These are phyloP conservation scores for Hymenoscyphus infarciens DNA, from an alignment of 2,329 filamentous ascomycete species.

Conservation along the genomic window DNA sequence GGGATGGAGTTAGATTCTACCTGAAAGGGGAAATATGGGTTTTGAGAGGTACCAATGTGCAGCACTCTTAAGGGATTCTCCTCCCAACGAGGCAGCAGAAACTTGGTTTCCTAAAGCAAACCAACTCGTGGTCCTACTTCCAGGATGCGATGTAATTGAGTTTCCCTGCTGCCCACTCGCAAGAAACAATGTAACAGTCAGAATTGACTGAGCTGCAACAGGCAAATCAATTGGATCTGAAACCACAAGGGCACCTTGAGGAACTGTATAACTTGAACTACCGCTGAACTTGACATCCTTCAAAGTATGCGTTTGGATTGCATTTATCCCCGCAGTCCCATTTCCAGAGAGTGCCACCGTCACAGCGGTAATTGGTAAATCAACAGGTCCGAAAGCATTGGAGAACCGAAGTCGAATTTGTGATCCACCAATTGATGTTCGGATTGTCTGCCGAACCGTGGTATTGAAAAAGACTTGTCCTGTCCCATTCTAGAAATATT, in stretches of 20 bases:
- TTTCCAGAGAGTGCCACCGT: constrained; percentile 54
- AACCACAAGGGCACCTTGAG: constrained; percentile 54
- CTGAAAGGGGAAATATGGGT: neutral
- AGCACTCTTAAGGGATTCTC: constrained; percentile 33
- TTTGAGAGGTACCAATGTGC: constrained; percentile 38
- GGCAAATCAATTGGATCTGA: constrained; percentile 58
- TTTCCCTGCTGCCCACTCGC: constrained; percentile 52
- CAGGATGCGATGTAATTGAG: constrained; percentile 61
- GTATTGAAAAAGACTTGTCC: constrained; percentile 55
- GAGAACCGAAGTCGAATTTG: constrained; percentile 60
- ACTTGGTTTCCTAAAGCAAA: constrained; percentile 57
- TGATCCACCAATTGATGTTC: constrained; percentile 53
- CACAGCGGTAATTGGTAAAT: constrained; percentile 56
- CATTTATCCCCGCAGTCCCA: constrained; percentile 50
- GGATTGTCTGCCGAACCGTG: constrained; percentile 63
- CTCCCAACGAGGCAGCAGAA: constrained; percentile 44
- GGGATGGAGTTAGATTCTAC: constrained; percentile 12
- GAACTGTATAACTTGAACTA: constrained; percentile 47
- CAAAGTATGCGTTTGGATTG: constrained; percentile 50
- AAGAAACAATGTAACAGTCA: constrained; percentile 58
- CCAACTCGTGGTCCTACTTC: constrained; percentile 60
- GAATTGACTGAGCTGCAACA: constrained; percentile 46
- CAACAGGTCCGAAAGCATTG: constrained; percentile 60
- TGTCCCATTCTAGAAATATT: constrained; percentile 33
- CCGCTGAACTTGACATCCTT: constrained; percentile 57